Evolutionary conservation across 2,329 filamentous ascomycete genomes (phyloP).

Genomic region (Drechmeria coniospora): DNA sequence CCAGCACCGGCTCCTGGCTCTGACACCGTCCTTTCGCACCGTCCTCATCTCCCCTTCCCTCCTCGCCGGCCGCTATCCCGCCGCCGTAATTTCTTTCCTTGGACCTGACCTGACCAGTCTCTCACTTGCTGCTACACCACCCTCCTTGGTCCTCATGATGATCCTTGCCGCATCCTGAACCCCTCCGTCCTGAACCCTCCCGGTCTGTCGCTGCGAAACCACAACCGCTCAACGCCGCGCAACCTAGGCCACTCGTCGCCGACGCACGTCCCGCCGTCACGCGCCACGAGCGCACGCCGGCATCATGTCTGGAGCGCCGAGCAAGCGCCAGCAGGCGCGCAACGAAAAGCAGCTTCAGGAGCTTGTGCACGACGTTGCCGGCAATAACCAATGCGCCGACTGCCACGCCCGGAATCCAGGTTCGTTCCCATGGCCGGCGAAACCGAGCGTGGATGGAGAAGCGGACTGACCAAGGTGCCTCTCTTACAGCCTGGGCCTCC

Average conservation of each 20-base stretch:
- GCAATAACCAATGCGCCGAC: slow-evolving; percentile 90
- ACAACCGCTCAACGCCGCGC: no score
- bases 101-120: no score
- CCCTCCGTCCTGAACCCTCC: no score
- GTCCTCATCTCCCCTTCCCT: not conserved
- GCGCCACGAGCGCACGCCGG: not conserved
- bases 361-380: slow-evolving; percentile 64
- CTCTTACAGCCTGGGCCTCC: slow-evolving; percentile 74
- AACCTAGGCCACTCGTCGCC: no score
- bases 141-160: slow-evolving; percentile 1
- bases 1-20: not conserved
- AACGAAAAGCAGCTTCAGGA: slow-evolving; percentile 89
- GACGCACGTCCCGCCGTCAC: no score
- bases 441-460: no score
- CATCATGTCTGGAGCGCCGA: slow-evolving; percentile 58
- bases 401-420: slow-evolving; percentile 85
- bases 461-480: no score
- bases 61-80: no score
- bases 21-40: not conserved
- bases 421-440: slow-evolving; percentile 26
- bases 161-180: no score
- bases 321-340: slow-evolving; percentile 94
- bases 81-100: no score
- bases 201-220: no score
- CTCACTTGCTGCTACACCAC: not conserved